phyloP scores from a whole-genome alignment of 2,329 filamentous ascomycete genomes.

The Rutstroemia sp. region DNA sequence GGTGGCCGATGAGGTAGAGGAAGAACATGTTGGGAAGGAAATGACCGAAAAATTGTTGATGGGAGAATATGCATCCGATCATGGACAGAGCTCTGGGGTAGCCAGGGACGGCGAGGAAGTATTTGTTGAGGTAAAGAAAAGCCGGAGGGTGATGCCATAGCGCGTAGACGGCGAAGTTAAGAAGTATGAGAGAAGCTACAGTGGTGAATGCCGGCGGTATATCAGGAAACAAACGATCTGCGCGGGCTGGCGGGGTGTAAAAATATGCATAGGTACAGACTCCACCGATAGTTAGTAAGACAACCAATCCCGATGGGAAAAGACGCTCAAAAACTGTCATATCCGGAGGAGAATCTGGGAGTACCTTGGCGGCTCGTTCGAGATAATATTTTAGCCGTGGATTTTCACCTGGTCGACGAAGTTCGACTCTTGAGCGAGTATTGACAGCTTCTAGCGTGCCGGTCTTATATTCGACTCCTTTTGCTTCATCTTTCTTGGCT shows the following conservation, averaged over 20 bases:
- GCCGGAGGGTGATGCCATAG: conserved; percentile 57
- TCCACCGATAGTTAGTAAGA: conserved; percentile 37
- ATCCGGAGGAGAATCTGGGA: conserved; percentile 44
- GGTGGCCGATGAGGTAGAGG: conserved; percentile 59
- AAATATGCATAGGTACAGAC: conserved; percentile 38
- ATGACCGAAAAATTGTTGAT: conserved; percentile 52
- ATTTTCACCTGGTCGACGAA: conserved; percentile 23
- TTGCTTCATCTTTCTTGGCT: conserved; percentile 33
- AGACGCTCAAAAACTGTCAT: conserved; percentile 47
- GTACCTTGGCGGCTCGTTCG: conserved; percentile 43
- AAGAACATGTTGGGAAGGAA: conserved; percentile 56
- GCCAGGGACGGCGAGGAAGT: conserved; percentile 58
- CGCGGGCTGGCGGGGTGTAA: conserved; percentile 44
- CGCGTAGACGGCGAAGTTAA: conserved; percentile 50
- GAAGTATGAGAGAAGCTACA: conserved; percentile 50
- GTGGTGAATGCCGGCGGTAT: conserved; percentile 57
- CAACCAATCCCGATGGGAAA: conserved; percentile 45
- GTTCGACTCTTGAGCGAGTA: conserved; percentile 21
- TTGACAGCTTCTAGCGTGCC: conserved; percentile 19
- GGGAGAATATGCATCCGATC: conserved; percentile 61
- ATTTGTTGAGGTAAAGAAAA: conserved; percentile 61
- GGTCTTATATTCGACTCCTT: conserved; percentile 31
- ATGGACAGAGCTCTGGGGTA: conserved; percentile 56
- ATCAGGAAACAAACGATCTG: conserved; percentile 49
- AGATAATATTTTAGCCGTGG: conserved; percentile 26